Base-by-base conservation (phyloP, 2,329 filamentous ascomycete genomes). In the Bipolaris zeicola region DNA sequence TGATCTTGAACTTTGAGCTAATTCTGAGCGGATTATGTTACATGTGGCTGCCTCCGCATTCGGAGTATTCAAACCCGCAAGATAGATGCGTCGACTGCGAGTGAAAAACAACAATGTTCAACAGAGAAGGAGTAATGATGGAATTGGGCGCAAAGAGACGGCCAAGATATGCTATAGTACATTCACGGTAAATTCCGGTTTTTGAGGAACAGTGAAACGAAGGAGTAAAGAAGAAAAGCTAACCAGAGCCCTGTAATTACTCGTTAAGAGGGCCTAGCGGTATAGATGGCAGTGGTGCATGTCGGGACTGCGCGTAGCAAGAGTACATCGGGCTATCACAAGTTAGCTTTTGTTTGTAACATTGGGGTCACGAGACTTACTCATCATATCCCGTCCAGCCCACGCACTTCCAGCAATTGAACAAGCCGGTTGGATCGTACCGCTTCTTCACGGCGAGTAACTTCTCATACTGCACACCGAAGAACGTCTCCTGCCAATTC, bases 351-450 rank as follows among this genome's bases (percentile, higher is more conserved):
- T 26, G 26, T 47, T 43, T n/a, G 10, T 26, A 34, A 34, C 3
- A 24, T 44, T 6, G 16, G 7, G 24, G 6, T 13, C 5, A n/a
- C 22, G 18, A n/a, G 7, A 48, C 70, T 66, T 66, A 72, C 70
- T 73, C 71, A 36, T 69, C 55, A 50, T 70, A 69, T 7, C 72
- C 71, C 14, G 64, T 71, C 71, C 71, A 76, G 2, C 73, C 73
- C 43, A 75, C 70, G 51, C 71, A 74, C 51, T 73, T 75, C 72
- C 71, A 75, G 55, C 71, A 74, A 43, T 74, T 74, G 52, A 76
- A 76, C 42, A 76, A 33, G 3, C 67, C 66, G 0, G 59, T 68
- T 1, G 70, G 70, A 46, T 75, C 72, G 34, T 70, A 76, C 37
- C 48, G 58, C 46, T 57, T 67, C 68, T 75, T 75, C 5, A 74